A percentile compares a stretch with the other conserved stretches of the same genome.
Evolutionary conservation across 768 basidiomycete genomes (phyloP).

Genomic region (Tylopilus rubrobrunneus): DNA sequence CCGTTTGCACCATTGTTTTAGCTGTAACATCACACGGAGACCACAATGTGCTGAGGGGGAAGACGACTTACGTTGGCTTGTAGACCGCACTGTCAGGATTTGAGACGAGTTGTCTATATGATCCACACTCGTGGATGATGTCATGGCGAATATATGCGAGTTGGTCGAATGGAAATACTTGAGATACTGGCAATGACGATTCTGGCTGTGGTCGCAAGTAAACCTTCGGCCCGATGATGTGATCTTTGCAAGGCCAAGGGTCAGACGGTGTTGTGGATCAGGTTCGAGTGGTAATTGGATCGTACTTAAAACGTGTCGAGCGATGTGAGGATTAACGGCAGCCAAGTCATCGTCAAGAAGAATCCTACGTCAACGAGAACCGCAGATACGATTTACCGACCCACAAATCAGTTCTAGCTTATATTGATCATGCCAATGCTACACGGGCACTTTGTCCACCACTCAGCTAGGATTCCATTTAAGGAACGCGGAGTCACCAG

Average conservation of each 20-base stretch:
- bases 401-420: slow-evolving; percentile 85
- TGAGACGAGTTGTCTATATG: slow-evolving; percentile 56
- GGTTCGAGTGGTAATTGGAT: not conserved
- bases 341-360: slow-evolving; percentile 90
- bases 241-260: slow-evolving; percentile 41
- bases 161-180: slow-evolving; percentile 71
- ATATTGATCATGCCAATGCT: slow-evolving; percentile 83
- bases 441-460: slow-evolving; percentile 85
- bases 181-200: slow-evolving; percentile 85
- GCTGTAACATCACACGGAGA: slow-evolving; percentile 21
- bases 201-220: slow-evolving; percentile 79
- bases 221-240: slow-evolving; percentile 83
- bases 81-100: slow-evolving; percentile 63
- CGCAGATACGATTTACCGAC: slow-evolving; percentile 12
- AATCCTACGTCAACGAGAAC: slow-evolving; percentile 36
- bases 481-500: slow-evolving; percentile 11
- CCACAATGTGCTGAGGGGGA: not conserved
- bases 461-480: slow-evolving; percentile 47
- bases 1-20: slow-evolving; percentile 44
- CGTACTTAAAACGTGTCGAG: slow-evolving; percentile 77
- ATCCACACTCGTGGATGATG: slow-evolving; percentile 72
- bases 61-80: slow-evolving; percentile 63
- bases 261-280: not conserved
- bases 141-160: slow-evolving; percentile 75
- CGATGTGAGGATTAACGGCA: slow-evolving; percentile 83